Conservation (phyloP, 148 eudicot species). For the Cornus controversa region DNA sequence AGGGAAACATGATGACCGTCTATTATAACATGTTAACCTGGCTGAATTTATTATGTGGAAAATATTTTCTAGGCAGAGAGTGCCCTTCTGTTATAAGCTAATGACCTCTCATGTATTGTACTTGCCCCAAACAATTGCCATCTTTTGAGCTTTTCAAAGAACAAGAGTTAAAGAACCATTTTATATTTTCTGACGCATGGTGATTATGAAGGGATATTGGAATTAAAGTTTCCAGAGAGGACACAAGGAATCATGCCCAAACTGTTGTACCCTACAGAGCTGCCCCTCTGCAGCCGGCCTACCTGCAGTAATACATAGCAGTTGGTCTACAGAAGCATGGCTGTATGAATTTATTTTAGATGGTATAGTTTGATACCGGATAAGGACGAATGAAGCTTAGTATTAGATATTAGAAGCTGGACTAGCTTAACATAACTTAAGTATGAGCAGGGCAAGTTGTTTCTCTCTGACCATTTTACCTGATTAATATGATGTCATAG, state of each 20-base stretch:
- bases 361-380: background rate
- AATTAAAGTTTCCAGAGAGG: background rate
- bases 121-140: background rate
- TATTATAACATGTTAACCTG: background rate
- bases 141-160: conserved; percentile 18
- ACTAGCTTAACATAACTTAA: too few relatives aligned
- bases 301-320: background rate
- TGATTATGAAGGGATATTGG: background rate
- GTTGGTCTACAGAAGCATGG: background rate
- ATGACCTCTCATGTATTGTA: background rate
- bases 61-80: background rate
- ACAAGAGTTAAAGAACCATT: conserved; percentile 5
- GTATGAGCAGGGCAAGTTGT: too few relatives aligned
- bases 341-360: background rate
- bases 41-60: background rate
- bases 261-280: background rate
- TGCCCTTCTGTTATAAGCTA: background rate
- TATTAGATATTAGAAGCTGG: background rate
- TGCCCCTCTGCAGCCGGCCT: background rate
- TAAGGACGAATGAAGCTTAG: background rate
- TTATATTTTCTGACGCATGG: background rate
- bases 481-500: too few relatives aligned
- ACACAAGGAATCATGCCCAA: background rate
- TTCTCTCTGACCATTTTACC: too few relatives aligned
- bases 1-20: background rate